Evolutionary conservation across 345 rosid genomes (phyloP).

Genomic region (Noccaea caerulescens): DNA sequence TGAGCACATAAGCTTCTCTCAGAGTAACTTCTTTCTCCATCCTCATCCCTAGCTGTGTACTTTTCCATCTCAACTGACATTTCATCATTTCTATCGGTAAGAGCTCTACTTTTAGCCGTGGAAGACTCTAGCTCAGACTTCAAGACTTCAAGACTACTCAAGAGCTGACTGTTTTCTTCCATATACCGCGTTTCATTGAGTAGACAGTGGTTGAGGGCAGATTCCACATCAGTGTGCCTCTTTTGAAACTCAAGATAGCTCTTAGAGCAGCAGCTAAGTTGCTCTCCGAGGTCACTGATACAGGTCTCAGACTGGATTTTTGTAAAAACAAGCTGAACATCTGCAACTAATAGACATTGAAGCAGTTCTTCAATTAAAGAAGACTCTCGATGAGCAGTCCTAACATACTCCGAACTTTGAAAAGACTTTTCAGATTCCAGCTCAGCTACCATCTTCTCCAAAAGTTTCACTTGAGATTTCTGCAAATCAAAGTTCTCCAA

Average conservation of each 20-base stretch:
- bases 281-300: constrained; percentile 53
- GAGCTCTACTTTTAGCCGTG: constrained; percentile 50
- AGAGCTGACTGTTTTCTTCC: constrained; percentile 66
- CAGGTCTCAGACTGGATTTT: constrained; percentile 57
- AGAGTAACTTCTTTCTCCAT: constrained; percentile 41
- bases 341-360: constrained; percentile 58
- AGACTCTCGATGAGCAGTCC: constrained; percentile 35
- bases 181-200: constrained; percentile 51
- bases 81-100: constrained; percentile 46
- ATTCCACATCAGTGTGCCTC: constrained; percentile 60
- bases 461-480: constrained; percentile 56
- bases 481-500: constrained; percentile 53
- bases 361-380: constrained; percentile 48
- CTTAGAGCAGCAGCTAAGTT: constrained; percentile 50
- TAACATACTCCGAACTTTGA: constrained; percentile 25
- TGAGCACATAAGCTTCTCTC: constrained; percentile 49
- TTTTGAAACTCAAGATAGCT: constrained; percentile 53
- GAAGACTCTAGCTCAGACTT: constrained; percentile 61
- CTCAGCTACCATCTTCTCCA: constrained; percentile 60
- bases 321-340: constrained; percentile 54
- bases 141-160: constrained; percentile 48
- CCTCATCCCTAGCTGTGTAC: constrained; percentile 44
- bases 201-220: constrained; percentile 54
- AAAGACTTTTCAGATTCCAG: constrained; percentile 63
- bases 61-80: constrained; percentile 52